These are phyloP conservation scores for Pleurotus tuoliensis DNA, from an alignment of 768 basidiomycete genomes.

Conservation along the genomic window DNA sequence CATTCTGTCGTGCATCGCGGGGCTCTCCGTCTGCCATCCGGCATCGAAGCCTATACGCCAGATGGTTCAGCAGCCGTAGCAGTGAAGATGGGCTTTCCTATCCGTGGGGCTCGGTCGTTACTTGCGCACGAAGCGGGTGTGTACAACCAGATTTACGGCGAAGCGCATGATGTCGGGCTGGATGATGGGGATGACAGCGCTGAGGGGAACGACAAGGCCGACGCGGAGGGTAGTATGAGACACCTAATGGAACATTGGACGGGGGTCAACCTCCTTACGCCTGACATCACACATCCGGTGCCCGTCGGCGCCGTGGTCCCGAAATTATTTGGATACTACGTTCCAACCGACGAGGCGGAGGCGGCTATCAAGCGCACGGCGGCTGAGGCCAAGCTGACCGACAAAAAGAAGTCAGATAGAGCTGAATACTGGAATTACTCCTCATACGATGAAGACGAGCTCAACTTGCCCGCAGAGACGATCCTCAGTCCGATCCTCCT, in stretches of 20 bases:
- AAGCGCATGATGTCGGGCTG: neutral
- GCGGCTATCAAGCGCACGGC: neutral
- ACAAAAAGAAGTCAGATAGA: constrained; percentile 1
- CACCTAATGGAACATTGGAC: constrained; percentile 48
- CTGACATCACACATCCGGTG: constrained; percentile 35
- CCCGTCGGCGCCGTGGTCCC: constrained; percentile 52
- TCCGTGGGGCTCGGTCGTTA: neutral
- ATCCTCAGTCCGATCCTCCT: constrained; percentile 40
- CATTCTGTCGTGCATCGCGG: constrained; percentile 1
- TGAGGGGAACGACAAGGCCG: neutral
- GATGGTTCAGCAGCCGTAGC: constrained; percentile 1
- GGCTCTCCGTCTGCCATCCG: neutral
- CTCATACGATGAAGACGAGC: neutral
- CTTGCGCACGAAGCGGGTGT: neutral
- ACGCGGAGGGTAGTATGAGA: neutral
- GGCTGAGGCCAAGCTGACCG: neutral
- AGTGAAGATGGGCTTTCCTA: neutral
- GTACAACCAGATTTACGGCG: constrained; percentile 1
- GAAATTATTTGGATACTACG: constrained; percentile 64
- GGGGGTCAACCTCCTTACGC: constrained; percentile 41
- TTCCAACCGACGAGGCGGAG: constrained; percentile 14
- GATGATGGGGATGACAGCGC: neutral
- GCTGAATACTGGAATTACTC: neutral
- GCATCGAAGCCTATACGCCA: neutral
- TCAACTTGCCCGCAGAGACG: neutral